Conservation (phyloP, 306 rosid species). For the Lathyrus aphaca region DNA sequence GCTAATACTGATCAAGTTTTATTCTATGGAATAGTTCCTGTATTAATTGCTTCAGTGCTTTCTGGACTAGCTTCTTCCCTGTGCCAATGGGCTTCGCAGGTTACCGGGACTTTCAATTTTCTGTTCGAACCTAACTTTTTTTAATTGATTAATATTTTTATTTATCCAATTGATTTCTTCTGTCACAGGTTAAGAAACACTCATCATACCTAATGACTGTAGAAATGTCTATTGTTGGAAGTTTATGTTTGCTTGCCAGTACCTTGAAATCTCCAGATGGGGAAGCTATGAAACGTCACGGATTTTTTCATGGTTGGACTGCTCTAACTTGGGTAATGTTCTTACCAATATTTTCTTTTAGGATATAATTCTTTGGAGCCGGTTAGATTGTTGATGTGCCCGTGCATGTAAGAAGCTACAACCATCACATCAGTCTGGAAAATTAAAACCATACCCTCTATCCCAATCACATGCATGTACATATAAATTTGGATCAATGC, state of each 20-base stretch:
- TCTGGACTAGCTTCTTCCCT: conserved; percentile 94
- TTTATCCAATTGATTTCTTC: conserved; percentile 33
- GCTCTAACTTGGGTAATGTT: conserved; percentile 71
- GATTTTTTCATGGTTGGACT: conserved; percentile 91
- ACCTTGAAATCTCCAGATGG: conserved; percentile 93
- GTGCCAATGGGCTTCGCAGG: conserved; percentile 99
- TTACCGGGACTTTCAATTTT: conserved; percentile 43
- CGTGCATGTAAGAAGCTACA: conserved; percentile 24
- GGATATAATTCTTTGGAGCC: conserved; percentile 24
- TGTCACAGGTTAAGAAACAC: conserved; percentile 86
- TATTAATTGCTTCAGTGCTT: conserved; percentile 87
- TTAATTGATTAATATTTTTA: conserved; percentile 13
- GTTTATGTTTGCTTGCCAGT: conserved; percentile 76
- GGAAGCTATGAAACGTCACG: conserved; percentile 70
- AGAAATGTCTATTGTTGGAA: conserved; percentile 94
- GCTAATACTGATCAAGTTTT: conserved; percentile 68
- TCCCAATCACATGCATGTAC: conserved; percentile 18
- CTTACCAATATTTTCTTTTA: conserved; percentile 30
- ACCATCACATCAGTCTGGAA: conserved; percentile 13
- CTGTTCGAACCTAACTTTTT: conserved; percentile 18
- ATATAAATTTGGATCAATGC: conserved; percentile 1
- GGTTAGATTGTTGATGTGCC: conserved; percentile 13
- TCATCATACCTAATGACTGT: conserved; percentile 95
- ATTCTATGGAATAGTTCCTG: conserved; percentile 87
- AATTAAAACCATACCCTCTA: not conserved